Evolutionary conservation across 371 early-diverging fungal genomes (phyloP), one percentile per base, ranked within the genome.

Genomic region (Apophysomyces variabilis): DNA sequence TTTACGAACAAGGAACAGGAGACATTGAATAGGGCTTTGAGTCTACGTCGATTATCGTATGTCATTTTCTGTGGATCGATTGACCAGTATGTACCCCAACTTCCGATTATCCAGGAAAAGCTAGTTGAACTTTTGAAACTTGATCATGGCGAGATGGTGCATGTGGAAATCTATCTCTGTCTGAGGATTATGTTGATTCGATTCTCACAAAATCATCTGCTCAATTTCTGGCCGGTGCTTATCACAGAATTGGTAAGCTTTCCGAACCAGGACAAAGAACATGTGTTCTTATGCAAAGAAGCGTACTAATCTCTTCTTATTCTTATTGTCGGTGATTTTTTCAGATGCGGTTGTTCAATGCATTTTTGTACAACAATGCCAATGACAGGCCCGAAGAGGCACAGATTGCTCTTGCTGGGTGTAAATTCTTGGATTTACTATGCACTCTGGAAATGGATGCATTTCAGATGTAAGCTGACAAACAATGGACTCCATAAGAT

Each of bases 141-240:
- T 45, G 80, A 78, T 6, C 83, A 87, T 26, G 77, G 85, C 4
- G 89, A 88, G 64, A 78, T 86, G 64, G 89, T 96, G 9, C 91
- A 92, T 58, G 85, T 86, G 7, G 97, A 96, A 75, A 90, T 94
- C 36, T 95, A 91, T 67, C 70, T 95, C 5, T 94, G 92, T 65
- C 73, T 95, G 32, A 84, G 97, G 32, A 89, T 95, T 16, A 71
- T 97, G 58, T 74, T 96, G 43, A 85, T 88, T 57, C 85, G 95
- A 4, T 82, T 96, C 60, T 90, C 95, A 11, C 85, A 85, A 41
- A 87, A 90, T 61, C 94, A 90, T 74, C 74, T 97, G 69, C 74
- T 90, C 60, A 94, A 90, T 69, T 91, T 97, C 66, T 95, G 94
- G 95, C 96, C 97, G 1, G 90, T 94, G 36, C 70, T 97, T 5